Conservation (phyloP, 2,329 filamentous ascomycete genomes). For the Coniochaeta prunicola region DNA sequence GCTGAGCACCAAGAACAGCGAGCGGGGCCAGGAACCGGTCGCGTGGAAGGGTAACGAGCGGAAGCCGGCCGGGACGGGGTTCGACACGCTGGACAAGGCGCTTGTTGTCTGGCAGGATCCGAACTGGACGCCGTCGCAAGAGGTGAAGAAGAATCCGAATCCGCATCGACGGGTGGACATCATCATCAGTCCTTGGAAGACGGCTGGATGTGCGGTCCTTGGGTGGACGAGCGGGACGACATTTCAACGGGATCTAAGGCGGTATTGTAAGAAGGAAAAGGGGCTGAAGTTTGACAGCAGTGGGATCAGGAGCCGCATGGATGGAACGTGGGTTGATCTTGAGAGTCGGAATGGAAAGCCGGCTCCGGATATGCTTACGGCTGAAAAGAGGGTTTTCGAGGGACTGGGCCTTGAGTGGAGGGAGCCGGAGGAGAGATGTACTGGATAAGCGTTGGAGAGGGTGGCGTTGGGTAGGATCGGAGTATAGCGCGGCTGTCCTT, state of each 20-base stretch:
- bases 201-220: conserved; percentile 77
- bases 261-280: conserved; percentile 67
- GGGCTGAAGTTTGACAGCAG: conserved; percentile 87
- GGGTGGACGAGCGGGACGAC: conserved; percentile 88
- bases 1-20: conserved; percentile 61
- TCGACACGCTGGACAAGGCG: conserved; percentile 87
- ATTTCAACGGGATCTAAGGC: conserved; percentile 77
- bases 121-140: conserved; percentile 28
- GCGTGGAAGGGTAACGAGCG: conserved; percentile 40
- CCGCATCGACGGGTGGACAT: conserved; percentile 85
- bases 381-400: conserved; percentile 75
- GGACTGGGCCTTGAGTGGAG: conserved; percentile 65
- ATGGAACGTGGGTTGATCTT: conserved; percentile 65
- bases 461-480: too few relatives aligned
- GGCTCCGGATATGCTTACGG: conserved; percentile 60
- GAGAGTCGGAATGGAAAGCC: conserved; percentile 43
- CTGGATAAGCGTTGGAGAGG: conserved; percentile 34
- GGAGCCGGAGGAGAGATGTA: conserved; percentile 60
- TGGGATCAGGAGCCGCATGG: conserved; percentile 62
- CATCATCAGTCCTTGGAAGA: conserved; percentile 82
- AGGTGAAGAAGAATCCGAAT: conserved; percentile 55
- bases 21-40: conserved; percentile 59
- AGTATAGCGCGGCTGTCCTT: too few relatives aligned
- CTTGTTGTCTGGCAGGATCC: conserved; percentile 87
- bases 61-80: conserved; percentile 52